Evolutionary conservation across 176 grass and related monocot species (phyloP).

Genomic region (Aegilops longissima): DNA sequence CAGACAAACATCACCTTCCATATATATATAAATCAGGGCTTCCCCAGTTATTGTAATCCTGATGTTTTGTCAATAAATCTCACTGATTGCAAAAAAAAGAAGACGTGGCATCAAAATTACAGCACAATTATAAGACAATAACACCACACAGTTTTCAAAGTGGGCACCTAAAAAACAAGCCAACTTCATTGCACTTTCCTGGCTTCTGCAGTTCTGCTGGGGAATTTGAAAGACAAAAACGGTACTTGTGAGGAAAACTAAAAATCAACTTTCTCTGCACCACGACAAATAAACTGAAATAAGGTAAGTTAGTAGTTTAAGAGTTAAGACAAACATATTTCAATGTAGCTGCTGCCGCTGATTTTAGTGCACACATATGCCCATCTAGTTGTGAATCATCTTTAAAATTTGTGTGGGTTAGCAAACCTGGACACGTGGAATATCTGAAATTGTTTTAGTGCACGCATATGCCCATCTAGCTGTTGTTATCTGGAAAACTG

Average conservation of each 20-base stretch:
- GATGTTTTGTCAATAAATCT: no score
- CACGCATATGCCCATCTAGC: not conserved
- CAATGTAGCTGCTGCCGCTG: no score
- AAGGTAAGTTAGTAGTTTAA: not conserved
- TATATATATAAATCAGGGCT: no score
- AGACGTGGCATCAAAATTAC: no score
- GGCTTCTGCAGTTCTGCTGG: no score
- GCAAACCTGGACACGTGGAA: not conserved
- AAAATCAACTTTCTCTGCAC: constrained; percentile 82
- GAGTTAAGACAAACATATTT: no score
- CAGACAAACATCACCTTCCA: no score
- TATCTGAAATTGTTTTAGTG: not conserved
- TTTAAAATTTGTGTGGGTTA: not conserved
- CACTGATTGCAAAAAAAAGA: no score
- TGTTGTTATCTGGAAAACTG: not conserved
- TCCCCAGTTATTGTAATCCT: no score
- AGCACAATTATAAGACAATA: not conserved
- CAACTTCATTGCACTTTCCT: constrained; percentile 38
- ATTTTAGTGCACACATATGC: no score
- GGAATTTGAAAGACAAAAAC: constrained; percentile 46
- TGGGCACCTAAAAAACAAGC: not conserved
- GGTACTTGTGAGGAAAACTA: constrained; percentile 72
- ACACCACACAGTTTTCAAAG: not conserved
- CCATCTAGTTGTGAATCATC: not conserved
- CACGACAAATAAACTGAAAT: not conserved